These are phyloP conservation scores for Dichotomocladium elegans DNA, from an alignment of 371 early-diverging fungal species.

Conservation along the genomic window DNA sequence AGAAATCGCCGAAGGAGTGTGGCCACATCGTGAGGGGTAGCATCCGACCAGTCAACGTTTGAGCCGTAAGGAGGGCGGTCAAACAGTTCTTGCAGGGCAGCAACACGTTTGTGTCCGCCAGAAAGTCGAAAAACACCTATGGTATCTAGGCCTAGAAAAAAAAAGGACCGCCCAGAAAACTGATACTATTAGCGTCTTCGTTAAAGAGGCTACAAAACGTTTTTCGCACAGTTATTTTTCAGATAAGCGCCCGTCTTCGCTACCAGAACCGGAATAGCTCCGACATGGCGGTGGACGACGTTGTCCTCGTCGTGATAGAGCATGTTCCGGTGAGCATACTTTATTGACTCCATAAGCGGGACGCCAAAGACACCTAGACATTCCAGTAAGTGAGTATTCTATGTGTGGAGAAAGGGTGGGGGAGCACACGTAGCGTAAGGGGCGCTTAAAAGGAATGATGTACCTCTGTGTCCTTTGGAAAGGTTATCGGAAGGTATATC, in stretches of 20 bases:
- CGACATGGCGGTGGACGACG: constrained; percentile 17
- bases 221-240: constrained; percentile 41
- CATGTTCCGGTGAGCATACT: constrained; percentile 20
- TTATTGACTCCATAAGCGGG: constrained; percentile 14
- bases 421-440: no score
- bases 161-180: no score
- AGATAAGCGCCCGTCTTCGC: constrained; percentile 43
- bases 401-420: no score
- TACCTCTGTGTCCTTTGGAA: no score
- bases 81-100: constrained; percentile 53
- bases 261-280: constrained; percentile 43
- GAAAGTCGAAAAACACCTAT: constrained; percentile 25
- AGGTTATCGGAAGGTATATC: no score
- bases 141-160: constrained; percentile 9
- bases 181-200: no score
- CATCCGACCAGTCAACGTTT: constrained; percentile 54
- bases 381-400: no score
- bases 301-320: constrained; percentile 19
- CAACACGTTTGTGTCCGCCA: constrained; percentile 54
- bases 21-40: constrained; percentile 62
- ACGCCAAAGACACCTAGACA: constrained; percentile 18
- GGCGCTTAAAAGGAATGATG: no score
- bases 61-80: constrained; percentile 45
- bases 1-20: constrained; percentile 57
- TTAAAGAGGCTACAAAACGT: no score